phyloP scores from a whole-genome alignment of 352 stramenopile species.

The Pythium apleroticum region DNA sequence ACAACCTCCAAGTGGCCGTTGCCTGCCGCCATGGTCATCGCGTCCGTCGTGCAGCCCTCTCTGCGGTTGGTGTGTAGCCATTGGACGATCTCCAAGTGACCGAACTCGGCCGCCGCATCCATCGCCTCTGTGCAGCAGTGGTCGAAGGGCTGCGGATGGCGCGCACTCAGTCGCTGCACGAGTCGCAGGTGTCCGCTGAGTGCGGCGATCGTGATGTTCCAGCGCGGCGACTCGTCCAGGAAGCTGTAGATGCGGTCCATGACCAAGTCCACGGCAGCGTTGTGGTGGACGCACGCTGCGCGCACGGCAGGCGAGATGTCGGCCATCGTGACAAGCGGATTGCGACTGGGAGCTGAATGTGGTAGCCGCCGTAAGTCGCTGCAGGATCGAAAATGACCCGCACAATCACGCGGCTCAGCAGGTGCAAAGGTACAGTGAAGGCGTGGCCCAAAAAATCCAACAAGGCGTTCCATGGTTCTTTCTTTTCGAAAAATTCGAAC shows the following conservation, averaged over 20 bases:
- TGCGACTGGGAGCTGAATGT: background rate
- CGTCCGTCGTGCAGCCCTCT: slow-evolving; percentile 66
- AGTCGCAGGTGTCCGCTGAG: slow-evolving; percentile 50
- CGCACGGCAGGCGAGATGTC: slow-evolving; percentile 49
- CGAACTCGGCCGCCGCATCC: slow-evolving; percentile 64
- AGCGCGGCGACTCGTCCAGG: slow-evolving; percentile 50
- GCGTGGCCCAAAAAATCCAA: background rate
- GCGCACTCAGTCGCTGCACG: slow-evolving; percentile 45
- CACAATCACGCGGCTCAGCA: background rate
- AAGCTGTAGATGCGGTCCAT: slow-evolving; percentile 51
- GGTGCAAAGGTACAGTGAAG: too few species aligned
- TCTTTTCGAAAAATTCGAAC: slow-evolving; percentile 1
- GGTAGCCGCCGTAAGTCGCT: background rate
- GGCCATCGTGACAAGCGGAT: background rate
- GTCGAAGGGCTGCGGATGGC: slow-evolving; percentile 40
- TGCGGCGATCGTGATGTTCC: slow-evolving; percentile 52
- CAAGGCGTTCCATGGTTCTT: slow-evolving; percentile 1
- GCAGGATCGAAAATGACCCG: background rate
- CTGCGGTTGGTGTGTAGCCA: slow-evolving; percentile 48
- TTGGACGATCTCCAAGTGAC: slow-evolving; percentile 53
- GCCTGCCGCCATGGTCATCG: slow-evolving; percentile 60
- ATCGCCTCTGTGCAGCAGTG: slow-evolving; percentile 55
- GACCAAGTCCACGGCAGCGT: slow-evolving; percentile 47
- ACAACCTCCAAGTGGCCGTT: slow-evolving; percentile 57
- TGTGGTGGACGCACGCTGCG: slow-evolving; percentile 46